Conservation (phyloP, 108 stramenopile genomes). For the Stephanodiscus triporus region DNA sequence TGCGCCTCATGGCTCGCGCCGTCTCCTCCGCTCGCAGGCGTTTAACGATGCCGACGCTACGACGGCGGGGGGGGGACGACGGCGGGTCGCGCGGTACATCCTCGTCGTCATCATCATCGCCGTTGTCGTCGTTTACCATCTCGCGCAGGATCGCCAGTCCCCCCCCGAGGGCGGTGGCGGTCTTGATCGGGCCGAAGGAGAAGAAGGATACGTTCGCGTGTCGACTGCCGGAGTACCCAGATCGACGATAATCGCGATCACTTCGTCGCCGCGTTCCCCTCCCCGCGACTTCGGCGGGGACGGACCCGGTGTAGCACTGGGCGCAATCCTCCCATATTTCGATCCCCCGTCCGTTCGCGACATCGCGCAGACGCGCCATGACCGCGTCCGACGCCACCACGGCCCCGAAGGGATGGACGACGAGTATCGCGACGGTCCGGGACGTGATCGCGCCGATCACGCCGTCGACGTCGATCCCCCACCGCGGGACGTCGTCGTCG, state of each 20-base stretch:
- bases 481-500: not conserved
- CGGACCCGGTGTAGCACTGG: conserved; percentile 71
- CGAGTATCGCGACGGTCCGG: conserved; percentile 78
- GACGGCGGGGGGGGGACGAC: too few relatives aligned
- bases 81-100: not conserved
- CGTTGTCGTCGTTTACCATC: not conserved
- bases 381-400: conserved; percentile 27
- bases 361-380: conserved; percentile 46
- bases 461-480: not conserved
- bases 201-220: conserved; percentile 66
- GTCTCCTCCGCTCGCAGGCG: conserved; percentile 4
- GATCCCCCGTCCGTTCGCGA: conserved; percentile 51
- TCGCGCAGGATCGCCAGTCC: conserved; percentile 56
- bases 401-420: conserved; percentile 85
- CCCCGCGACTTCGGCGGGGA: not conserved
- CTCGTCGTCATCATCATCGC: not conserved
- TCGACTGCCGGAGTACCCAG: conserved; percentile 39
- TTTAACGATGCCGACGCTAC: too few relatives aligned
- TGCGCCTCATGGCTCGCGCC: conserved; percentile 55
- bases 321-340: conserved; percentile 88
- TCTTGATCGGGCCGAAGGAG: conserved; percentile 90
- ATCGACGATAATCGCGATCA: not conserved
- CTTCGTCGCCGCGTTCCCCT: not conserved
- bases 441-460: conserved; percentile 51
- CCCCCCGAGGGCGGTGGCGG: conserved; percentile 83